Evolutionary conservation across 805 yeast species (phyloP), one percentile per base, ranked within the genome.

Genomic region (Candida patagonica): DNA sequence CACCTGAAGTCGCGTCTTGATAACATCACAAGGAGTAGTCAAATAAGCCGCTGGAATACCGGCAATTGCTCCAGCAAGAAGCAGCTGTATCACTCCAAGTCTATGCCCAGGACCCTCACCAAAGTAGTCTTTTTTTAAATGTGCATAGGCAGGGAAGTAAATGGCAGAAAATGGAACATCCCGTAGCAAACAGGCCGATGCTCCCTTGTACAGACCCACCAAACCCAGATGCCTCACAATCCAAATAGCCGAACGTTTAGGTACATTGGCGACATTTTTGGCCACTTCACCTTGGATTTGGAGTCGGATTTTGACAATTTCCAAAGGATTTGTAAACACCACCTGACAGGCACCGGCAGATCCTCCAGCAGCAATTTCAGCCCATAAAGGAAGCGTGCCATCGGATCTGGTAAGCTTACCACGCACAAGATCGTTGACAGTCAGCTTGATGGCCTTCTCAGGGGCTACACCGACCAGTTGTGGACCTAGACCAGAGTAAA

Each of bases 381-480:
- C 72, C 22, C 63, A 58, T 49, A 73, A 48, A 2, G 74, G 60
- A 36, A 78, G 65, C 10, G 69, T 64, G 19, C 65, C 53, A 34
- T 70, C 64, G 41, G 56, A 59, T 45, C 67, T 67, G n/a, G 84
- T 71, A 46, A 89, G 78, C 40, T 75, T 68, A 22, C 78, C 78
- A 53, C 97, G 74, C 42, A 87, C 78, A 42, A 83, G 66, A 59
- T 89, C 98, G 62, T 89, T 89, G 29, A 89, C 94, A 0, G 97
- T 88, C 49, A 89, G 74, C 64, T 89, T 89, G 55, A 89, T 89
- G 32, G 97, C 97, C 67, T 89, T 89, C 61, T 89, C 98, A 2
- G 98, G 98, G 0, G 97, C 97, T 38, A 89, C 97, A 50, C 98
- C 98, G 36, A 92, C 76, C 54, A 89, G 68, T 63, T 92, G 97